Conservation (phyloP, 768 basidiomycete genomes). For the Rhizopogon rudus region DNA sequence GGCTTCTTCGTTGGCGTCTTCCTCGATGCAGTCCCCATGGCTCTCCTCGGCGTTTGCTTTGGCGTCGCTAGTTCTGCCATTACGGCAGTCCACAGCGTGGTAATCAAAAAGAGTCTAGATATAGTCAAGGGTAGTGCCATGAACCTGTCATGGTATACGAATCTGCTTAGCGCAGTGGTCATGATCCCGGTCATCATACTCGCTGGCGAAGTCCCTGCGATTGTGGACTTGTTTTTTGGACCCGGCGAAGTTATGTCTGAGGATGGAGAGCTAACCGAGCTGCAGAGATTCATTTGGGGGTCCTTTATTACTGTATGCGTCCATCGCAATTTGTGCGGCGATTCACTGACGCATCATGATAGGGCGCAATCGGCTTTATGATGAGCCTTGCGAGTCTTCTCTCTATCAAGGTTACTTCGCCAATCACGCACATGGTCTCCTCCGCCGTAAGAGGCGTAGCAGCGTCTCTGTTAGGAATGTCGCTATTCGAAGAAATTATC, state of each 20-base stretch:
- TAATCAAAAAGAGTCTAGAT: constrained; percentile 83
- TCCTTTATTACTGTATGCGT: constrained; percentile 68
- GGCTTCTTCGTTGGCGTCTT: constrained; percentile 93
- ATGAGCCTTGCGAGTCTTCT: constrained; percentile 92
- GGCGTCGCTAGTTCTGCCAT: constrained; percentile 84
- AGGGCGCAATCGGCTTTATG: constrained; percentile 88
- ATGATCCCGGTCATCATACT: constrained; percentile 71
- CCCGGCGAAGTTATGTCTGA: constrained; percentile 30
- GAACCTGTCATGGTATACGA: constrained; percentile 88
- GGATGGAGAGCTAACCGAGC: constrained; percentile 39
- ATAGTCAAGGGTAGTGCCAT: constrained; percentile 83
- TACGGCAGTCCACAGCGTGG: constrained; percentile 86
- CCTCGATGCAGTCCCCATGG: constrained; percentile 62
- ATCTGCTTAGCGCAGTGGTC: constrained; percentile 69
- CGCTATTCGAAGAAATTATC: constrained; percentile 77
- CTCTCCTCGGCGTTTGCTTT: constrained; percentile 64
- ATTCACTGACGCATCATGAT: background rate
- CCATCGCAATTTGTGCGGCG: background rate
- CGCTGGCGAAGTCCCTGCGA: constrained; percentile 66
- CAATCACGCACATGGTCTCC: constrained; percentile 96
- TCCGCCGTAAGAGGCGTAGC: constrained; percentile 94
- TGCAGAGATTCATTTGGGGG: constrained; percentile 72
- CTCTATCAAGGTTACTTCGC: constrained; percentile 96
- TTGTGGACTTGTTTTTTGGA: constrained; percentile 56
- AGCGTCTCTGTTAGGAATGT: constrained; percentile 78